Percentiles rank a stretch among this genome's conserved stretches.
Evolutionary conservation across 495 filamentous ascomycete species (phyloP).

Genomic region (Cryomyces antarcticus): DNA sequence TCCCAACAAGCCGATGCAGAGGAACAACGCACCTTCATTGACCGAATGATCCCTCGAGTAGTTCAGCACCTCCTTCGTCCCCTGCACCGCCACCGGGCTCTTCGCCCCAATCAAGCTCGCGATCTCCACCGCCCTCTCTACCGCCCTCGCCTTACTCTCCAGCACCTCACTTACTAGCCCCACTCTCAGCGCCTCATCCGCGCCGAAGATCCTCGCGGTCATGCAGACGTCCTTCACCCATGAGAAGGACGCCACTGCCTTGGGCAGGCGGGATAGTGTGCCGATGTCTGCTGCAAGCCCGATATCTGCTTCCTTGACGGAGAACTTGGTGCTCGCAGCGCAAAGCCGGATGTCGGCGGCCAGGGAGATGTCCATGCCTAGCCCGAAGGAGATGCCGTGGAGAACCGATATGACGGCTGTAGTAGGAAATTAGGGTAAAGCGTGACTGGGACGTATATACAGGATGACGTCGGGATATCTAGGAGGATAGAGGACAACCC

Average conservation of each 20-base stretch:
- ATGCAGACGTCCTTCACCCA: conserved; percentile 90
- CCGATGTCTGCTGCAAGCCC: conserved; percentile 88
- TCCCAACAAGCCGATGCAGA: too few species aligned
- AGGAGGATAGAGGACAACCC: conserved; percentile 6
- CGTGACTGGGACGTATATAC: neutral
- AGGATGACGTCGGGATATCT: neutral
- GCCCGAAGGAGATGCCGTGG: conserved; percentile 61
- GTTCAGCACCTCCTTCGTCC: conserved; percentile 86
- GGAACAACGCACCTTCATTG: conserved; percentile 39
- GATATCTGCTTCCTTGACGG: conserved; percentile 90
- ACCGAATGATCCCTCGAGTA: conserved; percentile 61
- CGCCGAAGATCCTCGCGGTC: conserved; percentile 54
- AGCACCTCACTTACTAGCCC: conserved; percentile 72
- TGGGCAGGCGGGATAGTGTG: conserved; percentile 67
- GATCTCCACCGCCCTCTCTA: conserved; percentile 36
- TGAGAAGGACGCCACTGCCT: conserved; percentile 50
- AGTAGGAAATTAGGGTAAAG: neutral
- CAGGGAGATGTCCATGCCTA: conserved; percentile 67
- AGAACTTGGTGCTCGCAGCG: conserved; percentile 38
- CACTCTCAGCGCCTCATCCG: conserved; percentile 59
- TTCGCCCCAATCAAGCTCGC: conserved; percentile 52
- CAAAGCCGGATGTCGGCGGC: conserved; percentile 67
- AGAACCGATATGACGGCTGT: conserved; percentile 62
- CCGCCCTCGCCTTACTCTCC: conserved; percentile 11
- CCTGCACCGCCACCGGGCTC: conserved; percentile 79